Conservation (phyloP, 192 early-diverging fungal genomes). For the Coemansia sp. region DNA sequence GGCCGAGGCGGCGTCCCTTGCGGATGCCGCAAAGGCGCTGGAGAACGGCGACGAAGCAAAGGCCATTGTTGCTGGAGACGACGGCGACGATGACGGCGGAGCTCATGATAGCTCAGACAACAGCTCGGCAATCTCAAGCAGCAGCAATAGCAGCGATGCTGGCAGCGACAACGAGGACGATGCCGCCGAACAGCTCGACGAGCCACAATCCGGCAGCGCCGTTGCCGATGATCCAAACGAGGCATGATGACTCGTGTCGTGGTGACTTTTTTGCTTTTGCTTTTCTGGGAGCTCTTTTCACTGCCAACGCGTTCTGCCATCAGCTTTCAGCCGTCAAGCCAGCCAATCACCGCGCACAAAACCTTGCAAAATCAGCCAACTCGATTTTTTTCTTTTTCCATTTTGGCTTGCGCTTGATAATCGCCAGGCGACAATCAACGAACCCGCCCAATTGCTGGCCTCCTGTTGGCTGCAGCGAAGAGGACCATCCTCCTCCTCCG, state of each 20-base stretch:
- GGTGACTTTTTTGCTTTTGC: not conserved
- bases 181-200: not conserved
- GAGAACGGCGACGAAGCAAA: not conserved
- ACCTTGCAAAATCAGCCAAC: not conserved
- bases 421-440: not conserved
- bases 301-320: not conserved
- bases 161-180: constrained; percentile 11
- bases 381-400: constrained; percentile 18
- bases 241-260: not conserved
- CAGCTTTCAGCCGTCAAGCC: not conserved
- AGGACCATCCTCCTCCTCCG: too few species aligned
- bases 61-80: constrained; percentile 66
- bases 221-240: not conserved
- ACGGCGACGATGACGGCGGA: constrained; percentile 28
- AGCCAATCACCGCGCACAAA: constrained; percentile 21
- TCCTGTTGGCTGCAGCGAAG: too few species aligned
- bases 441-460: too few species aligned
- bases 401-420: not conserved
- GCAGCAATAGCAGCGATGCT: not conserved
- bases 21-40: not conserved
- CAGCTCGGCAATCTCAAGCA: not conserved
- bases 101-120: constrained; percentile 1
- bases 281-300: not conserved
- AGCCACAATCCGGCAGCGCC: not conserved
- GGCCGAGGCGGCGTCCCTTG: not conserved